phyloP scores from a whole-genome alignment of 176 grass and related monocot species.

The Rhynchospora breviuscula region DNA sequence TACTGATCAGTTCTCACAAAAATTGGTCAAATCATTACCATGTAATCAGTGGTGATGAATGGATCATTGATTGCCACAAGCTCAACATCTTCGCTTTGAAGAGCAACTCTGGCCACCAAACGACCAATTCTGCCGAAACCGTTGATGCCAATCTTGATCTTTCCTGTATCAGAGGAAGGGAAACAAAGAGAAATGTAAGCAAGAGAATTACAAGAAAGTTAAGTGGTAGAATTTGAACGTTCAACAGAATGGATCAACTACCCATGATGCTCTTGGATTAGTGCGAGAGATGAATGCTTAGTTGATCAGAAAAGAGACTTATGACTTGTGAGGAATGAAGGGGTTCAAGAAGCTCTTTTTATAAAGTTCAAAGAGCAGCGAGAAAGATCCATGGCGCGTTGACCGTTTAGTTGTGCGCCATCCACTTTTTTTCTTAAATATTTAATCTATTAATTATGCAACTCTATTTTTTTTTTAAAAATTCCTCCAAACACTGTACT shows the following conservation, averaged over 20 bases:
- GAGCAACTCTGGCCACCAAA: constrained; percentile 70
- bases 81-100: constrained; percentile 76
- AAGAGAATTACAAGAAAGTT: not conserved
- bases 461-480: too few relatives aligned
- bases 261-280: constrained; percentile 28
- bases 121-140: constrained; percentile 77
- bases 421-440: too few relatives aligned
- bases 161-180: constrained; percentile 25
- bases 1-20: too few relatives aligned
- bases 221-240: not conserved
- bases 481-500: too few relatives aligned
- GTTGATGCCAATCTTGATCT: constrained; percentile 82
- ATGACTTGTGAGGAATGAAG: too few relatives aligned
- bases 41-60: constrained; percentile 87
- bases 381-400: too few relatives aligned
- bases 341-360: too few relatives aligned
- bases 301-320: too few relatives aligned
- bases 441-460: too few relatives aligned
- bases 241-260: constrained; percentile 17
- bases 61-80: constrained; percentile 79
- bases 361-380: too few relatives aligned
- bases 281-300: constrained; percentile 13
- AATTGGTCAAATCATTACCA: constrained; percentile 34
- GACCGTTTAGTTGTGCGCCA: too few relatives aligned
- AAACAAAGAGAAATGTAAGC: not conserved